Conservation (phyloP, 1,284 basidiomycete genomes). For the Malassezia caprae region DNA sequence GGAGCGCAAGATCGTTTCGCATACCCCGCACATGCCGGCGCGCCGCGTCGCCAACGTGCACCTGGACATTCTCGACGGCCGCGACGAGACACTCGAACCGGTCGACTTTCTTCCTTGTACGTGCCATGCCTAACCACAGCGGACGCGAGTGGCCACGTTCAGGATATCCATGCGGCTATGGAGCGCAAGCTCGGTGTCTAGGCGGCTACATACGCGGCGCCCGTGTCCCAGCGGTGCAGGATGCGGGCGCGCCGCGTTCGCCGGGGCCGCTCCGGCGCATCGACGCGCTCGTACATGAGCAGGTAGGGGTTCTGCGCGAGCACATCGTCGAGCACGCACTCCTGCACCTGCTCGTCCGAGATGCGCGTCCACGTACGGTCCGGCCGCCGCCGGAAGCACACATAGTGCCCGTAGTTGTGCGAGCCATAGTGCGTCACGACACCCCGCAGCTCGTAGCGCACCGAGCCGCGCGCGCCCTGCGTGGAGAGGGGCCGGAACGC, state of each 20-base stretch:
- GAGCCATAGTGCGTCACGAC: slow-evolving; percentile 45
- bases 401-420: slow-evolving; percentile 44
- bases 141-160: background rate
- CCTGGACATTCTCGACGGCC: slow-evolving; percentile 43
- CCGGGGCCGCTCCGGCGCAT: background rate
- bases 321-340: slow-evolving; percentile 27
- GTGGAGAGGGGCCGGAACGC: background rate
- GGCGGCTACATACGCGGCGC: background rate
- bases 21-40: slow-evolving; percentile 39
- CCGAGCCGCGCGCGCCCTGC: background rate
- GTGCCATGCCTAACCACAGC: background rate
- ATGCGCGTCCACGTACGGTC: slow-evolving; percentile 32
- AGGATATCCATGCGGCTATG: slow-evolving; percentile 28
- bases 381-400: slow-evolving; percentile 30
- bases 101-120: slow-evolving; percentile 40
- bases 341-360: slow-evolving; percentile 36
- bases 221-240: slow-evolving; percentile 11
- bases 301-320: slow-evolving; percentile 41
- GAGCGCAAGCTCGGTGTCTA: slow-evolving; percentile 24
- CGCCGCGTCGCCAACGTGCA: slow-evolving; percentile 33
- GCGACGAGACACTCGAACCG: slow-evolving; percentile 41
- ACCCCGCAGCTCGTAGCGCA: slow-evolving; percentile 25
- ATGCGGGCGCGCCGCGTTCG: slow-evolving; percentile 1
- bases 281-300: slow-evolving; percentile 35
- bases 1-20: slow-evolving; percentile 76